phyloP scores from a whole-genome alignment of 805 yeast genomes.

The Zygoascus tannicola region DNA sequence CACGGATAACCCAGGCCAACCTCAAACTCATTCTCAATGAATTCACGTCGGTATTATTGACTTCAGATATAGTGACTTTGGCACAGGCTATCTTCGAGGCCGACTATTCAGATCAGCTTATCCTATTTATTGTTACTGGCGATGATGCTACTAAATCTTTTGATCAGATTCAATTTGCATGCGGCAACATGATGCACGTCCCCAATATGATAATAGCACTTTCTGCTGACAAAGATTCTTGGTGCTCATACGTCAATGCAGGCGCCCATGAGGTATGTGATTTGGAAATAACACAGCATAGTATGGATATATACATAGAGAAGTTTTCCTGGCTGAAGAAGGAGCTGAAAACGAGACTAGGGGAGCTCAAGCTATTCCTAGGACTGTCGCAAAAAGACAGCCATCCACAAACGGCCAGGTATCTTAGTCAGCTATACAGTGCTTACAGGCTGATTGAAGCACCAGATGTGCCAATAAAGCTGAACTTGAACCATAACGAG shows the following conservation, averaged over 20 bases:
- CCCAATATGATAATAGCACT: conserved; percentile 11
- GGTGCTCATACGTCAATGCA: conserved; percentile 6
- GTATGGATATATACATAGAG: background rate
- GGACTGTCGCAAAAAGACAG: background rate
- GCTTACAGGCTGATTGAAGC: background rate
- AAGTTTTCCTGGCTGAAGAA: background rate
- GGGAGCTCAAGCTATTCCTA: conserved; percentile 7
- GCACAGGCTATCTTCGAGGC: background rate
- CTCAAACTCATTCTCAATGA: background rate
- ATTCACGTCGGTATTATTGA: background rate
- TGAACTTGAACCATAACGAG: background rate
- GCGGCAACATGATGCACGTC: conserved; percentile 6
- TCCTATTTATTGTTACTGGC: background rate
- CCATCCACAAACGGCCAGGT: background rate
- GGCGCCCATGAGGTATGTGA: conserved; percentile 10
- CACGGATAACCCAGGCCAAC: background rate
- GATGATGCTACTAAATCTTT: background rate
- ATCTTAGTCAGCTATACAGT: background rate
- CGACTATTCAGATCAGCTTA: background rate
- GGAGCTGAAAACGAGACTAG: conserved; percentile 4
- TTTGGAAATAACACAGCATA: background rate
- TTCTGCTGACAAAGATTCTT: conserved; percentile 3
- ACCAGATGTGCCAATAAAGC: background rate
- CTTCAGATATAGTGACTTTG: background rate
- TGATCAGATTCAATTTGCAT: background rate